Base-by-base conservation (phyloP, 2,329 filamentous ascomycete species). In the Colletotrichum spinosum region DNA sequence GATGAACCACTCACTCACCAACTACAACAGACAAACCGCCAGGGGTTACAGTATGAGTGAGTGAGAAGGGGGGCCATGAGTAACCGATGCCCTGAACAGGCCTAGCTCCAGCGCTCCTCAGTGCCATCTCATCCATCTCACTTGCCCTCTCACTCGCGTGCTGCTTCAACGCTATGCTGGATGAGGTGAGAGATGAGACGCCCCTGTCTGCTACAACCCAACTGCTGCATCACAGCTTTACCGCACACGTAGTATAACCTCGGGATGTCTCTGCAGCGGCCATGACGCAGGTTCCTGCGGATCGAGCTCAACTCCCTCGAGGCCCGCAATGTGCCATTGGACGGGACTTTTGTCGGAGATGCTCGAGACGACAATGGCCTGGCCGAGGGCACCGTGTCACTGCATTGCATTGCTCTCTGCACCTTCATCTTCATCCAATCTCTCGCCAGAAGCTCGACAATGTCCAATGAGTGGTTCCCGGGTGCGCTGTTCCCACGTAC, bases 211-310 rank as follows among this genome's bases (percentile, higher is more conserved):
- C 25, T 25, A 25, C 25, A 25, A 25, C 25, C 4, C 25, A 25
- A 25, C 25, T 25, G 25, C 25, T 25, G 25, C 25, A 25, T 25
- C 25, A 25, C 25, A 25, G 25, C 25, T 25, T 1, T 25, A 25
- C 25, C 25, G 25, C 25, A 25, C 25, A 4, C 25, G 3, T 25
- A 25, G 25, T 25, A 25, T 25, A 48, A 42, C 35, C 12, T 34
- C 38, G 60, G 53, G 39, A 10, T 15, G 5, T 34, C 50, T 44
- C 52, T 56, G 63, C 53, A 66, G 58, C 48, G 52, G 39, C 44
- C 48, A 63, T 66, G 58, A 66, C 63, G 63, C 63, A 65, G 52
- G 59, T 53, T 63, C 58, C 58, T 53, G 52, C 58, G 52, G 52
- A 62, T 63, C 53, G 63, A 63, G 63, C 63, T 66, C 48, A 53